phyloP scores from a whole-genome alignment of 345 rosid species.

The Raphanus raphanistrum region DNA sequence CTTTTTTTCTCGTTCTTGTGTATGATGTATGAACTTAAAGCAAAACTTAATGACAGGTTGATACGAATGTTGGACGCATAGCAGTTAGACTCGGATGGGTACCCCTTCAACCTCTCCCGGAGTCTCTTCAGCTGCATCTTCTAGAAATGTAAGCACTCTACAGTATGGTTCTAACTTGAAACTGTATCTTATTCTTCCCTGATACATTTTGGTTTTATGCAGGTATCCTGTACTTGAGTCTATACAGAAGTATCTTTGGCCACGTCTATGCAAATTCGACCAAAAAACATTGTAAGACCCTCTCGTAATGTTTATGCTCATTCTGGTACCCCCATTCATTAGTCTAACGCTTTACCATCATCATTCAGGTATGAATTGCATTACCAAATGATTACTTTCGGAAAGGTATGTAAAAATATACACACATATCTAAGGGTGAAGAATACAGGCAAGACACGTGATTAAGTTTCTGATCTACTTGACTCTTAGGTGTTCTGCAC shows the following conservation, averaged over 20 bases:
- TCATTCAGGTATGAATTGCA: slow-evolving; percentile 87
- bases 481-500: slow-evolving; percentile 84
- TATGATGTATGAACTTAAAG: slow-evolving; percentile 17
- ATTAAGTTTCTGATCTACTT: slow-evolving; percentile 18
- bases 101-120: slow-evolving; percentile 94
- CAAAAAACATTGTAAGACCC: slow-evolving; percentile 77
- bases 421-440: neutral
- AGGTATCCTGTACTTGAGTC: slow-evolving; percentile 96
- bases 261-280: slow-evolving; percentile 92
- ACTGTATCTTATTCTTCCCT: neutral
- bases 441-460: neutral
- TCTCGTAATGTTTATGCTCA: neutral
- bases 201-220: slow-evolving; percentile 12
- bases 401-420: slow-evolving; percentile 59
- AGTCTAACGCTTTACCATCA: slow-evolving; percentile 30
- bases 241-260: slow-evolving; percentile 96
- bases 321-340: slow-evolving; percentile 22
- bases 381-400: slow-evolving; percentile 98
- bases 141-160: slow-evolving; percentile 67
- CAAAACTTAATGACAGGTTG: slow-evolving; percentile 60
- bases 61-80: slow-evolving; percentile 98
- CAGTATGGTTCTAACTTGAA: neutral
- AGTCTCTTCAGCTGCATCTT: slow-evolving; percentile 95
- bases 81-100: slow-evolving; percentile 99
- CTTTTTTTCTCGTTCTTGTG: neutral